phyloP scores from a whole-genome alignment of 805 yeast genomes.

The Ascoidea rubescens region DNA sequence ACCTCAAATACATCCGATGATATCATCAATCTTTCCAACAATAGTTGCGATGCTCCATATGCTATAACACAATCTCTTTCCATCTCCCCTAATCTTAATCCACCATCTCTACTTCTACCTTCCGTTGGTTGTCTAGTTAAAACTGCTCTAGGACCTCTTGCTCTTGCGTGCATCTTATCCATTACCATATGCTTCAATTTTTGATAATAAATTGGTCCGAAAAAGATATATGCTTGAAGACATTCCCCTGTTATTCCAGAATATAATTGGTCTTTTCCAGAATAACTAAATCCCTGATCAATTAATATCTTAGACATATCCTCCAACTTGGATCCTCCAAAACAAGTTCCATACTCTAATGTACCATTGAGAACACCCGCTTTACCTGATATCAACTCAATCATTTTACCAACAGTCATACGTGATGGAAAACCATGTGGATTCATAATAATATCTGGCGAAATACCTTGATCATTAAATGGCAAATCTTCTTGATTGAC shows the following conservation, averaged over 20 bases:
- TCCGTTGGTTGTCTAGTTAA: conserved; percentile 97
- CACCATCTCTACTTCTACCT: conserved; percentile 98
- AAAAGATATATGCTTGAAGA: conserved; percentile 92
- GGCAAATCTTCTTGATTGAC: conserved; percentile 97
- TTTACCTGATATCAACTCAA: conserved; percentile 89
- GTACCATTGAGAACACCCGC: conserved; percentile 93
- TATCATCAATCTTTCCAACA: conserved; percentile 88
- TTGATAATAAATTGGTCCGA: conserved; percentile 97
- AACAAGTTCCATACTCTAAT: conserved; percentile 93
- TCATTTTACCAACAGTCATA: conserved; percentile 99
- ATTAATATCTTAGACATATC: conserved; percentile 89
- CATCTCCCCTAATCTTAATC: conserved; percentile 97
- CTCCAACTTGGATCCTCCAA: conserved; percentile 92
- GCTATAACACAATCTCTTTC: conserved; percentile 99
- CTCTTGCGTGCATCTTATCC: conserved; percentile 99
- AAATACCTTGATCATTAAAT: conserved; percentile 80
- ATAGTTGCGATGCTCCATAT: conserved; percentile 91
- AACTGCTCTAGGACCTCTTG: conserved; percentile 97
- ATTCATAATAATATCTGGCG: conserved; percentile 95
- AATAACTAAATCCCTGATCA: conserved; percentile 83
- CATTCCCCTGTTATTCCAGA: conserved; percentile 97
- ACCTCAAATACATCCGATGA: conserved; percentile 98
- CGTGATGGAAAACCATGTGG: conserved; percentile 99
- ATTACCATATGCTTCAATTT: conserved; percentile 97
- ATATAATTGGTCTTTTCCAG: conserved; percentile 95